Evolutionary conservation across 306 rosid genomes (phyloP), one percentile per base, ranked within the genome.

Genomic region (Cyclanthera cordifolia): DNA sequence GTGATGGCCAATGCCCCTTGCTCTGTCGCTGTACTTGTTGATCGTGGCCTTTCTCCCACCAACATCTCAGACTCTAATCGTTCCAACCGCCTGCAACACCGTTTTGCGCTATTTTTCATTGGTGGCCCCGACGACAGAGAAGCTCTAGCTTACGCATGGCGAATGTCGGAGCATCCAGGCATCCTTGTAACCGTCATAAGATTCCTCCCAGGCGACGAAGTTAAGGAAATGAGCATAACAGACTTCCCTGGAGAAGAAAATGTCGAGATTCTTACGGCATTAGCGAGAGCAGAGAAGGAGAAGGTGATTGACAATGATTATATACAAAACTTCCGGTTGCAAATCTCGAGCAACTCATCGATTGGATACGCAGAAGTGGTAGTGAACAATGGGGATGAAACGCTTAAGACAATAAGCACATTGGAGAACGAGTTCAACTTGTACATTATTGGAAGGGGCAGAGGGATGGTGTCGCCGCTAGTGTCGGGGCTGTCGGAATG

Each of bases 101-200:
- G 57, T 21, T 53, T 79, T 0, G 84, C 82, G n/a, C 32, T 79
- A 57, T 19, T 82, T 28, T 79, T 76, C 78, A 27, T 79, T 0
- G 80, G 84, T 3, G 84, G 96, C 4, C 71, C 82, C 0, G 91
- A 87, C 37, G 96, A 87, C 34, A 77, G 86, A 3, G 88, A 85
- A 69, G 95, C 96, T 23, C 60, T 85, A 7, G 79, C 82, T 2
- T 57, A 82, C 45, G 84, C 86, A n/a, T 79, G 79, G 85, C 80
- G 87, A 70, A 82, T 89, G 86, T 75, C 84, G 2, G 70, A 51
- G 57, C 79, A 84, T 50, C 78, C 79, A 9, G 30, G 37, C 32
- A 75, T 71, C 0, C 8, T 74, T 2, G 11, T 89, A 0, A 71
- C 81, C 0, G 84, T 83, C 3, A 47, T 79, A 52, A 55, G 89